These are phyloP conservation scores for Penicillium verrucosum DNA, from an alignment of 2,329 filamentous ascomycete species.

Conservation along the genomic window DNA sequence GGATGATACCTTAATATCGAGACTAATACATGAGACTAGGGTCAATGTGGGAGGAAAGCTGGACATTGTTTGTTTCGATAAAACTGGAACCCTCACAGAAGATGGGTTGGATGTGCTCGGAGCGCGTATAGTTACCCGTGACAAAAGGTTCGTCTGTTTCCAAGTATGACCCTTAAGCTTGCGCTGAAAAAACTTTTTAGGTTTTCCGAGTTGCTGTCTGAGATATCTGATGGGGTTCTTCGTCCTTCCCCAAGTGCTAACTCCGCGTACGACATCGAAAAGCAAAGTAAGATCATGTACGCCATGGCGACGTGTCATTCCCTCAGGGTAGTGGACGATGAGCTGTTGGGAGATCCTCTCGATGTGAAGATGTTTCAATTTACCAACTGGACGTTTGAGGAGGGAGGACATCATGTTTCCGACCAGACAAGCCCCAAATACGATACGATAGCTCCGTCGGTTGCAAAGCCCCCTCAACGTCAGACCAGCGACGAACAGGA, in stretches of 20 bases:
- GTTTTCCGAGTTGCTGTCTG: constrained; percentile 74
- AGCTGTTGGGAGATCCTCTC: constrained; percentile 87
- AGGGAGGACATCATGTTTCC: constrained; percentile 66
- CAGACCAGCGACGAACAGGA: constrained; percentile 33
- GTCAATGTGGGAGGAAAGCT: constrained; percentile 96
- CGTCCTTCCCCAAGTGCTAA: constrained; percentile 53
- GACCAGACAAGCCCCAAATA: constrained; percentile 69
- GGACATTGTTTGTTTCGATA: constrained; percentile 96
- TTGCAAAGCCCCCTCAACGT: constrained; percentile 69
- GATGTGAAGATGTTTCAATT: constrained; percentile 99
- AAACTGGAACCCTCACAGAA: constrained; percentile 96
- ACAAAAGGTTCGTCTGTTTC: constrained; percentile 41
- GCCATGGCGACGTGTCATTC: constrained; percentile 98
- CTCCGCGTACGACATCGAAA: constrained; percentile 57
- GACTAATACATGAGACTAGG: constrained; percentile 38
- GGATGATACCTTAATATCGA: not conserved
- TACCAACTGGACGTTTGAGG: constrained; percentile 87
- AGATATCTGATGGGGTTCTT: constrained; percentile 54
- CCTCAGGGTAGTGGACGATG: constrained; percentile 77
- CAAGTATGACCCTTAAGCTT: not conserved
- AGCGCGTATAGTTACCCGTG: constrained; percentile 69
- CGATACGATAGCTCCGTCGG: constrained; percentile 70
- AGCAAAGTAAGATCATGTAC: constrained; percentile 71
- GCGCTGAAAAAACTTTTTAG: constrained; percentile 31
- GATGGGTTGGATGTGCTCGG: constrained; percentile 93